These are phyloP conservation scores for Pythium rishiriense DNA, from an alignment of 352 stramenopile species.

Conservation along the genomic window DNA sequence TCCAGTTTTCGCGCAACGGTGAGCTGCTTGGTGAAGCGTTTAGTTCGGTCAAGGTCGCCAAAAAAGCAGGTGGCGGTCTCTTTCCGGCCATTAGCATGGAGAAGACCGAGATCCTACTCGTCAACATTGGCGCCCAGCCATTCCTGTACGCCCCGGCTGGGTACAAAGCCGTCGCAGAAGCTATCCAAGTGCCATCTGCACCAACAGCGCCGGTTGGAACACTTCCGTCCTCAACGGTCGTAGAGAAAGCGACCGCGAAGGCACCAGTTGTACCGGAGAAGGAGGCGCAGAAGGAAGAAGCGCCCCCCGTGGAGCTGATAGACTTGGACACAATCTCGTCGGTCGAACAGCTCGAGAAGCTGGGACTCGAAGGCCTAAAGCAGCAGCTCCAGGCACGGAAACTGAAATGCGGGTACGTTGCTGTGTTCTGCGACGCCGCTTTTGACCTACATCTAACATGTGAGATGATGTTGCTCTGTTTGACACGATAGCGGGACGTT, in stretches of 20 bases:
- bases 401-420: conserved; percentile 95
- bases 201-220: not conserved
- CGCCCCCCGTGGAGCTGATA: conserved; percentile 28
- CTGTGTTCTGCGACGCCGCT: not conserved
- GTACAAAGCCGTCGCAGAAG: conserved; percentile 48
- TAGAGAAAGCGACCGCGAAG: not conserved
- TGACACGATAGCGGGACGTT: conserved; percentile 79
- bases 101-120: conserved; percentile 70
- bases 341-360: conserved; percentile 67
- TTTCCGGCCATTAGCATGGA: conserved; percentile 86
- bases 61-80: conserved; percentile 38
- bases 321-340: conserved; percentile 61
- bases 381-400: conserved; percentile 87
- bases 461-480: conserved; percentile 1
- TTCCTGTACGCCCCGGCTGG: conserved; percentile 58
- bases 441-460: not conserved
- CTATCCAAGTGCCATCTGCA: conserved; percentile 4
- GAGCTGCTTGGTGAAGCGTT: conserved; percentile 65
- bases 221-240: not conserved
- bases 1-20: conserved; percentile 89
- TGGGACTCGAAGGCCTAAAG: conserved; percentile 93
- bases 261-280: conserved; percentile 8
- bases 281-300: not conserved
- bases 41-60: conserved; percentile 34
- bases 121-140: conserved; percentile 83